These are phyloP conservation scores for Sphaceloma murrayae DNA, from an alignment of 2,329 filamentous ascomycete species.

Conservation along the genomic window DNA sequence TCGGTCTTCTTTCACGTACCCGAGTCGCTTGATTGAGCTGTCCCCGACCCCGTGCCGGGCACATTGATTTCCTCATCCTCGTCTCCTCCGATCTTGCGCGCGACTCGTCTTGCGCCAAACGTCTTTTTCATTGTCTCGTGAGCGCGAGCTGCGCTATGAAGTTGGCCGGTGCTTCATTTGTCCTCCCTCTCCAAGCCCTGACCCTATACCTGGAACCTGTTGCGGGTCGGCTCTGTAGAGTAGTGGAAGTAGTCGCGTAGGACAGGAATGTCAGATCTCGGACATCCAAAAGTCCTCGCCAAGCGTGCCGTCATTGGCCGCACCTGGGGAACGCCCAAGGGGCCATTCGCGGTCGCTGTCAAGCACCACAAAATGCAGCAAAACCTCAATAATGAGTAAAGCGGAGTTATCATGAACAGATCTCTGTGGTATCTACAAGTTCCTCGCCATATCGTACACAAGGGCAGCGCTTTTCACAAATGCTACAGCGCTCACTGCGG, in stretches of 20 bases:
- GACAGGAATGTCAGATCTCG: too few species aligned
- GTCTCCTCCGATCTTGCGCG: conserved; percentile 66
- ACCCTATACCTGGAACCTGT: too few species aligned
- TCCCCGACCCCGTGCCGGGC: not conserved
- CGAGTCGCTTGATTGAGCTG: conserved; percentile 26
- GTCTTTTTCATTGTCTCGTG: conserved; percentile 45
- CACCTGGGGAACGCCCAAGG: too few species aligned
- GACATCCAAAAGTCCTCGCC: too few species aligned
- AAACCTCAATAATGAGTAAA: too few species aligned
- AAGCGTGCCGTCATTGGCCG: too few species aligned
- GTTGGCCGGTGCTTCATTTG: not conserved
- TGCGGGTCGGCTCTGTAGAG: too few species aligned
- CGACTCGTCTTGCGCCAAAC: conserved; percentile 52
- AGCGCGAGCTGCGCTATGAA: not conserved
- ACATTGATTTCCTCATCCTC: conserved; percentile 45
- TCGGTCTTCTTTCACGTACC: conserved; percentile 31
- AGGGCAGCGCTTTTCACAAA: not conserved
- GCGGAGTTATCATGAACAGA: conserved; percentile 9
- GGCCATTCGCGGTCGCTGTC: too few species aligned
- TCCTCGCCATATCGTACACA: not conserved
- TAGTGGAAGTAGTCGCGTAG: not conserved
- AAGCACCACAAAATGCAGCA: too few species aligned
- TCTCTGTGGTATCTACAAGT: conserved; percentile 13
- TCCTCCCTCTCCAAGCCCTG: too few species aligned
- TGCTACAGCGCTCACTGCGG: not conserved